These are phyloP conservation scores for Zymoseptoria ardabiliae DNA, from an alignment of 2,329 filamentous ascomycete genomes.

Conservation along the genomic window DNA sequence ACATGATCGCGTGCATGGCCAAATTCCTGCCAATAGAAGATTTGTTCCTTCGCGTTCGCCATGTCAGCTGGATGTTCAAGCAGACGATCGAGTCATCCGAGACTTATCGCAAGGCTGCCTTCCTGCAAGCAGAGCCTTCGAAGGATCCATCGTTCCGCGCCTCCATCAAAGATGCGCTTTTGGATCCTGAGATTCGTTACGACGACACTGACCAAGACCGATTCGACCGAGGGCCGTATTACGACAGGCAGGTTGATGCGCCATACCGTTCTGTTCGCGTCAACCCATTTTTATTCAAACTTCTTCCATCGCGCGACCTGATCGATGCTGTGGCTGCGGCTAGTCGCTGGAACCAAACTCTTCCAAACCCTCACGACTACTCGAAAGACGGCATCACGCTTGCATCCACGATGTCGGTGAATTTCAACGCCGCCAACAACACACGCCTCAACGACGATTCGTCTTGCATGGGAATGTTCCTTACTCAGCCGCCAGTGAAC, in stretches of 20 bases:
- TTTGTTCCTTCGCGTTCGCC: not conserved
- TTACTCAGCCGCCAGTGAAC: not conserved
- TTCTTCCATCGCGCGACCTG: not conserved
- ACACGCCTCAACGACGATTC: not conserved
- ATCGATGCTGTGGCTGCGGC: not conserved
- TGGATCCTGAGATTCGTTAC: too few relatives aligned
- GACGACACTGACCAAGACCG: too few relatives aligned
- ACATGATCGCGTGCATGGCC: not conserved
- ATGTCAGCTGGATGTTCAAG: not conserved
- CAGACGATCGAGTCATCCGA: not conserved
- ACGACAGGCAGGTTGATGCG: not conserved
- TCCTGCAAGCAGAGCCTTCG: not conserved
- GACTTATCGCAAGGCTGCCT: not conserved
- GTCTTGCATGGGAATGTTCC: not conserved
- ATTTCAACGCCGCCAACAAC: not conserved
- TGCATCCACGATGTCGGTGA: not conserved
- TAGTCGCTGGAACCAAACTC: not conserved
- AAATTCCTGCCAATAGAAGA: not conserved
- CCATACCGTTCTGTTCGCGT: not conserved
- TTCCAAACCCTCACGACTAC: not conserved
- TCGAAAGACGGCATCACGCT: not conserved
- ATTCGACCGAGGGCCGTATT: too few relatives aligned
- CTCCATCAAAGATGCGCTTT: not conserved
- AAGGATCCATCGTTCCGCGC: not conserved
- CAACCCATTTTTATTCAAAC: not conserved